Conservation (phyloP, 495 filamentous ascomycete genomes). For the Pseudevernia furfuracea region DNA sequence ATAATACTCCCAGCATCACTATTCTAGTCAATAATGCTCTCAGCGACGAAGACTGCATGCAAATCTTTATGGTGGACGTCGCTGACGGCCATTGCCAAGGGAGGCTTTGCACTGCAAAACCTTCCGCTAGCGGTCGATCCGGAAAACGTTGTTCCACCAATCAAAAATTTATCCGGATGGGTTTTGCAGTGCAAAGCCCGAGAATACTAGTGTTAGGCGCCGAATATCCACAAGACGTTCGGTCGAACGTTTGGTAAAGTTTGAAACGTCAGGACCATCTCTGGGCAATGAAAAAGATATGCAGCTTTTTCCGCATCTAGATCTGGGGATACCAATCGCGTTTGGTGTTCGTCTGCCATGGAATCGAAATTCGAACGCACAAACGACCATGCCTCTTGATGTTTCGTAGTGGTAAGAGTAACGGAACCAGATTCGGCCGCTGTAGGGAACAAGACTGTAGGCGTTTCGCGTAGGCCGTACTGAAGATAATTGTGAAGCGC, state of each 20-base stretch:
- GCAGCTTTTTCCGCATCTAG: neutral
- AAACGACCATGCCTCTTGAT: constrained; percentile 49
- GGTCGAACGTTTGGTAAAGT: constrained; percentile 10
- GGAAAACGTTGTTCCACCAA: too few relatives aligned
- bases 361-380: constrained; percentile 14
- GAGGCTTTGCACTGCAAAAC: too few relatives aligned
- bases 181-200: too few relatives aligned
- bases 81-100: too few relatives aligned
- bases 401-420: constrained; percentile 54
- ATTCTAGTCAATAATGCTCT: too few relatives aligned
- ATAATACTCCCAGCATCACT: too few relatives aligned
- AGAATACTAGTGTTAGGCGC: too few relatives aligned
- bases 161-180: too few relatives aligned
- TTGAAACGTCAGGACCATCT: constrained; percentile 8
- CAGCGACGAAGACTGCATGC: too few relatives aligned
- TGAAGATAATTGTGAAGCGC: constrained; percentile 25
- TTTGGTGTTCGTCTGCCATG: neutral
- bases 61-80: too few relatives aligned
- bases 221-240: constrained; percentile 15
- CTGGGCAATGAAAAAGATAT: constrained; percentile 5
- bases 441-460: constrained; percentile 37
- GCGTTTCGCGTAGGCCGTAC: constrained; percentile 24
- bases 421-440: constrained; percentile 38
- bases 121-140: too few relatives aligned
- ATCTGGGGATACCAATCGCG: constrained; percentile 8